Base-by-base conservation (phyloP, 139 green algal species). In the Chlorella sp. region DNA sequence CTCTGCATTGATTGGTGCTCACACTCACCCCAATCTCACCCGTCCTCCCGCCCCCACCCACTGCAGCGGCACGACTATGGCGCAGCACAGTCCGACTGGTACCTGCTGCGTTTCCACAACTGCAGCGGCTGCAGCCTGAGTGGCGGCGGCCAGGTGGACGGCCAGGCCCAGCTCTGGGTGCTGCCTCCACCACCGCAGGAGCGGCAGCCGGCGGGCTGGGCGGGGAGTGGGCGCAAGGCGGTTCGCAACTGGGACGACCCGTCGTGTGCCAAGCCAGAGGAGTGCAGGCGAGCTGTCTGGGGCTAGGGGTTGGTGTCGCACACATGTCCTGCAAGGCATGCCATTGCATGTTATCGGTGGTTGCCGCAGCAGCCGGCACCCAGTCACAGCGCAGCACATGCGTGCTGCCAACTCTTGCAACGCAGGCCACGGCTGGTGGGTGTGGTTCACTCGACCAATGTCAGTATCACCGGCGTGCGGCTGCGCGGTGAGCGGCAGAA, bases 371-470 rank as follows among this genome's bases (percentile, higher is more conserved):
- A n/a, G n/a, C n/a, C n/a, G n/a, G n/a, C n/a, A n/a, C n/a, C n/a
- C n/a, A n/a, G n/a, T n/a, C n/a, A n/a, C n/a, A n/a, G n/a, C n/a
- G n/a, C 60, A 67, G 25, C 23, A 67, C 20, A 9, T 32, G 12
- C 1, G 20, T 32, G 60, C 23, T 47, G 2, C 38, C 41, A 25
- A 25, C 38, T 9, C 36, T 32, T 55, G 25, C 34, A 34, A 11
- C 80, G 84, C 78, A 65, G 84, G 56, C 84, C 84, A 0, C 74
- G 84, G 38, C 41, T 88, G 74, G 64, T 88, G 78, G 84, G 84
- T 6, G 57, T 88, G 32, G 44, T 80, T n/a, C 56, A 84, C 28
- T 74, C 41, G 38, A 15, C 18, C 17, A 4, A 80, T 5, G 74
- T 88, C 4, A 55, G 4, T n/a, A 41, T 81, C 20, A 62, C 5